Evolutionary conservation across 1,139 yeast species (phyloP), one percentile per base, ranked within the genome.

Genomic region (Magnusiomyces suaveolens): DNA sequence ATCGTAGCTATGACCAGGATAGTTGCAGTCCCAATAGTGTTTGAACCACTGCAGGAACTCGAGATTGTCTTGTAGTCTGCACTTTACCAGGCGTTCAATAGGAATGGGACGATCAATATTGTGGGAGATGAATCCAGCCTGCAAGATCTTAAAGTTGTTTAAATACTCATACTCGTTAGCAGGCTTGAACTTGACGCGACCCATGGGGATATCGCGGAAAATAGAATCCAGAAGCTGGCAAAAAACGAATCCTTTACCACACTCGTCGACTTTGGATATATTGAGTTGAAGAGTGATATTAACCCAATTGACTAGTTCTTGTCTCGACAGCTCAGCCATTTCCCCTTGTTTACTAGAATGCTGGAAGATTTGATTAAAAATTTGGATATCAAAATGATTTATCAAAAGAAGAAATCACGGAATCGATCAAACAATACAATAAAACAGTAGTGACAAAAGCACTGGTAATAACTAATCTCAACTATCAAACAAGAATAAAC

Each of bases 231-330:
- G 78, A 52, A 92, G 77, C 69, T 90, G 97, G 69, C 97, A 89
- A 68, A 87, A 90, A 1, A 88, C 94, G 0, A 96, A 96, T 2
- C 99, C 99, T 1, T 85, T 82, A 21, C 99, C 99, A 66, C 96
- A 85, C 69, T 89, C 92, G 66, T 94, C 98, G 1, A 92, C 85
- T 64, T 86, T 88, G 52, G 82, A 76, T 63, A 86, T 80, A 60
- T 82, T 76, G 46, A 89, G 69, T 53, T 78, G 78, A 48, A 88
- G 75, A 3, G 87, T 78, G 51, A 78, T 74, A 66, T 90, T 90
- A 61, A 92, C 76, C 97, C 98, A 94, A 56, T 77, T 79, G 57
- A 94, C 72, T 32, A 92, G 77, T 63, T 89, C 97, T 51, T 84
- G 82, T 63, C 97, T 80, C 29, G 94, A 84, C 64, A 84, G 89